Conservation (phyloP, 768 basidiomycete species). For the Sistotremastrum niveocremeum region DNA sequence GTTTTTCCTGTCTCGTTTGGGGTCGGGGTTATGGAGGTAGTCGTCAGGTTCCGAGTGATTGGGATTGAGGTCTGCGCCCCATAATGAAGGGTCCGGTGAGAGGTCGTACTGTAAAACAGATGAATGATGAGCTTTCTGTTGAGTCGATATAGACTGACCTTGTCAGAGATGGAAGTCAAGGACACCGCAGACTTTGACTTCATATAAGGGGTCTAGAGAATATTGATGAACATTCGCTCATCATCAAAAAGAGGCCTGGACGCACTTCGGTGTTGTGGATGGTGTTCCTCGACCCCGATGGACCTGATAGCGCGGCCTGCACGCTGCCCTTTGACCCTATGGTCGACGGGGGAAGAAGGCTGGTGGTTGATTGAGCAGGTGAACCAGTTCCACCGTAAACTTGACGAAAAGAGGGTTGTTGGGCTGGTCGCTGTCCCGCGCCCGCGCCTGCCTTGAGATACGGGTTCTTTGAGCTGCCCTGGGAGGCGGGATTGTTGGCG, state of each 20-base stretch:
- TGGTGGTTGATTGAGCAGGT: conserved; percentile 37
- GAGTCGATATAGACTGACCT: conserved; percentile 22
- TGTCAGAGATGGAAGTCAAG: conserved; percentile 41
- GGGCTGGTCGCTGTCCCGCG: too few relatives aligned
- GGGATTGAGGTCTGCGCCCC: conserved; percentile 55
- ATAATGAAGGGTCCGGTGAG: conserved; percentile 55
- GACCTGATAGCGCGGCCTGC: conserved; percentile 30
- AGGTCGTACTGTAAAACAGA: conserved; percentile 43
- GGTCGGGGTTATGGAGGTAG: conserved; percentile 62
- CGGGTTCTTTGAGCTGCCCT: too few relatives aligned
- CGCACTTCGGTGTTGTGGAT: conserved; percentile 32
- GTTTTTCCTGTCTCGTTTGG: conserved; percentile 42
- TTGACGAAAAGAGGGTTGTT: too few relatives aligned
- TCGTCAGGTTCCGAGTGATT: conserved; percentile 50
- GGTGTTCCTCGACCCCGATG: conserved; percentile 21
- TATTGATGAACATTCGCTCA: neutral
- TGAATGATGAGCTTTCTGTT: neutral
- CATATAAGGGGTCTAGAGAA: conserved; percentile 14
- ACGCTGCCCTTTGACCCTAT: conserved; percentile 17
- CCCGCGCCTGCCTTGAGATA: too few relatives aligned
- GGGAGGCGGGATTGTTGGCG: too few relatives aligned
- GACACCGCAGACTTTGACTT: conserved; percentile 28
- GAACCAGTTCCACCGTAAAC: conserved; percentile 7
- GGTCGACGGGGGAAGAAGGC: conserved; percentile 30
- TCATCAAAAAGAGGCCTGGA: neutral